A percentile compares a stretch with the other conserved stretches of the same genome.
Evolutionary conservation across 2,329 filamentous ascomycete genomes (phyloP).

Genomic region (Emericellopsis cladophorae): DNA sequence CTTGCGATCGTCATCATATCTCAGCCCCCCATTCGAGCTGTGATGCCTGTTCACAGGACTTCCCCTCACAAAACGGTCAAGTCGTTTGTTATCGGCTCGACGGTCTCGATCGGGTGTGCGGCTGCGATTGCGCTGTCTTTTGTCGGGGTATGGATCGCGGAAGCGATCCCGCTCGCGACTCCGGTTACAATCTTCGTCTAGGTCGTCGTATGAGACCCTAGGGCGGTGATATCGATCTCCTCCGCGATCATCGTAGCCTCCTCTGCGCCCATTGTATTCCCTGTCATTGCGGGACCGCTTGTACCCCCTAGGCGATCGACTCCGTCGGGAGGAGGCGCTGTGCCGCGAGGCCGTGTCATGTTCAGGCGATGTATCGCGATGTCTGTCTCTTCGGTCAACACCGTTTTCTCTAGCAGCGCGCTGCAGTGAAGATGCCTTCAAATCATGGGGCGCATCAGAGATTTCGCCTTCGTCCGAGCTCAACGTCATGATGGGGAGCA

Average conservation of each 20-base stretch:
- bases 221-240: conserved; percentile 32
- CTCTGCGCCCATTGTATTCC: conserved; percentile 40
- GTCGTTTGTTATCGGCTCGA: conserved; percentile 20
- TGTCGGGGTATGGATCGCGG: conserved; percentile 35
- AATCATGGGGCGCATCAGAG: conserved; percentile 52
- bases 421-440: conserved; percentile 81
- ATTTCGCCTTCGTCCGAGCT: conserved; percentile 85
- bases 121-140: conserved; percentile 42
- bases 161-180: conserved; percentile 16
- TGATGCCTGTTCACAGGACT: conserved; percentile 12
- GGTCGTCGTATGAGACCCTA: conserved; percentile 41
- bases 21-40: conserved; percentile 10
- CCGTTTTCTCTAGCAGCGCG: conserved; percentile 52
- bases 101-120: conserved; percentile 32
- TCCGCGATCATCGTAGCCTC: conserved; percentile 47
- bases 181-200: conserved; percentile 36
- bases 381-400: conserved; percentile 91
- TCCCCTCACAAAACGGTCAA: conserved; percentile 19
- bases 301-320: conserved; percentile 49
- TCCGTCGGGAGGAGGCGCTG: conserved; percentile 29
- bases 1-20: conserved; percentile 52
- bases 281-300: conserved; percentile 57
- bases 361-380: conserved; percentile 48
- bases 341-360: conserved; percentile 30
- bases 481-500: conserved; percentile 21